Evolutionary conservation across 306 rosid species (phyloP), one percentile per base, ranked within the genome.

Genomic region (Cucumis cinereus): DNA sequence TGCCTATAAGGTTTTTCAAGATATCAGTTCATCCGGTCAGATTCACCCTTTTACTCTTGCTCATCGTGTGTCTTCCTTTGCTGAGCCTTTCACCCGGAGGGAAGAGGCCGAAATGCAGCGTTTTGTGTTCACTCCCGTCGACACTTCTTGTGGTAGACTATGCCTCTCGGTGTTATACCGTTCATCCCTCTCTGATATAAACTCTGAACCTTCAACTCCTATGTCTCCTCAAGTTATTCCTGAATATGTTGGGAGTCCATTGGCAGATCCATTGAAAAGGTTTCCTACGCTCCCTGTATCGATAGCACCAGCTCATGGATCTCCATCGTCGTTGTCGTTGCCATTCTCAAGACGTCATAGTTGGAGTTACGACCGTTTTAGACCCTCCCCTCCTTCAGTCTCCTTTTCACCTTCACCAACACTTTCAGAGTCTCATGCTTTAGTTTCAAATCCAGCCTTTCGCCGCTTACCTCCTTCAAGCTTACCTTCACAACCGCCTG

Each of bases 221-320:
- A 66, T 91, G 80, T 86, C 91, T 40, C 89, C 97, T 1, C 96
- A 76, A 84, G 85, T 93, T 77, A 91, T 93, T 81, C 73, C 85
- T 22, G 91, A 93, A 80, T 93, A 93, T 85, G 89, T 90, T 52
- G 94, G 96, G 77, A 91, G 97, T 85, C 96, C 97, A 54, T 79
- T 88, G 83, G 83, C 91, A 19, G 90, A 90, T 58, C 97, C 91
- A 0, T 82, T 85, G 38, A 88, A 75, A 83, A 86, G 87, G 84
- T 85, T 86, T 76, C 89, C 93, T 24, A 80, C 93, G 15, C 77
- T 85, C 57, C 89, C 96, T 47, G 77, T 72, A 60, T 22, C 88
- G 6, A 89, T 90, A 57, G 82, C 79, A 10, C 79, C 86, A 36
- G 79, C 81, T 10, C 90, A 86, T 63, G 89, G 84, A 66, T 84